Evolutionary conservation across 1,284 basidiomycete genomes (phyloP).

Genomic region (Leucoagaricus sp.): DNA sequence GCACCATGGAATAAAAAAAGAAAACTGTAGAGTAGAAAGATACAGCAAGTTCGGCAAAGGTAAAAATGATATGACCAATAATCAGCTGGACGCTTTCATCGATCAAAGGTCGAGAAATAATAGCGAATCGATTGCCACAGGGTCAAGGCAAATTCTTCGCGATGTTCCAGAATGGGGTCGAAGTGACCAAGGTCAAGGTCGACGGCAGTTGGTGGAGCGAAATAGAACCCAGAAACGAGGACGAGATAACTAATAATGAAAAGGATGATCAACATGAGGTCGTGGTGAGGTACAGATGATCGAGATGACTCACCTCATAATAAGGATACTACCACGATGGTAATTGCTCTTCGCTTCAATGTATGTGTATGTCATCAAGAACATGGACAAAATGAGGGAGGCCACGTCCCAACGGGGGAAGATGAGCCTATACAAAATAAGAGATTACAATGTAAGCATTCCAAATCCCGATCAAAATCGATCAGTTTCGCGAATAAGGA

Average conservation of each 20-base stretch:
- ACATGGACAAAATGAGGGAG: conserved; percentile 91
- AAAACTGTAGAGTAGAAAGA: background rate
- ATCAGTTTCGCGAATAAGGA: background rate
- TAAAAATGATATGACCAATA: background rate
- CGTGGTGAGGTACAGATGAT: background rate
- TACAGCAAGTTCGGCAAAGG: background rate
- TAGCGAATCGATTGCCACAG: conserved; percentile 37
- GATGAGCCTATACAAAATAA: conserved; percentile 70
- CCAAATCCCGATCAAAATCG: background rate
- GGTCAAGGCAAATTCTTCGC: conserved; percentile 35
- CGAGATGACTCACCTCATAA: conserved; percentile 66
- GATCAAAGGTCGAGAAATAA: conserved; percentile 32
- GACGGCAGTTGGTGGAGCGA: conserved; percentile 51
- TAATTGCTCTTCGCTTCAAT: conserved; percentile 99
- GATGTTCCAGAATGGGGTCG: conserved; percentile 4
- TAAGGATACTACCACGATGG: conserved; percentile 90
- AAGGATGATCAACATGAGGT: background rate
- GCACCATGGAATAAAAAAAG: background rate
- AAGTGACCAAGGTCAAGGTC: conserved; percentile 37
- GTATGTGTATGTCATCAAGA: conserved; percentile 98
- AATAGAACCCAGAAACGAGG: conserved; percentile 79
- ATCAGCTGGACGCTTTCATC: conserved; percentile 16
- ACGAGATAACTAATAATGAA: conserved; percentile 71
- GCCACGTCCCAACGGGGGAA: conserved; percentile 99
- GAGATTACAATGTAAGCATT: background rate